A percentile compares a stretch with the other conserved stretches of the same genome.
Conservation (phyloP, 2,329 filamentous ascomycete genomes). For the Xylariaceae sp. region DNA sequence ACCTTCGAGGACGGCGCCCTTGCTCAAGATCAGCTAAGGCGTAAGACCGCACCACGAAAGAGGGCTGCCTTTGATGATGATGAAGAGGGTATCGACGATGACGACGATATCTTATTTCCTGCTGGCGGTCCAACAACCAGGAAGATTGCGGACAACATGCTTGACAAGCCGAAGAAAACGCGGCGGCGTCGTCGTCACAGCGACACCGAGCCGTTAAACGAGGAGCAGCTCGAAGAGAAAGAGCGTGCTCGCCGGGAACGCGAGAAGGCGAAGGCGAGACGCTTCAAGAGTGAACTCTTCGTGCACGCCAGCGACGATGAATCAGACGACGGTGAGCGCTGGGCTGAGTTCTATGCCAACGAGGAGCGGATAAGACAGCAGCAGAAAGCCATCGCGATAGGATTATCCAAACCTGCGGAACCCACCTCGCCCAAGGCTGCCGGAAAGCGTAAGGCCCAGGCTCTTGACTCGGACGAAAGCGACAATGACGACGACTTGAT, state of each 20-base stretch:
- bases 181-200: conserved; percentile 61
- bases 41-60: conserved; percentile 64
- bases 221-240: conserved; percentile 69
- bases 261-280: conserved; percentile 76
- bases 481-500: conserved; percentile 40
- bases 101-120: conserved; percentile 70
- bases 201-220: conserved; percentile 55
- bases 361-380: conserved; percentile 71
- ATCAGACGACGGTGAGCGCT: conserved; percentile 71
- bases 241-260: conserved; percentile 67
- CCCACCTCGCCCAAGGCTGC: conserved; percentile 21
- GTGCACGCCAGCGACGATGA: conserved; percentile 89
- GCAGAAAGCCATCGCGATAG: conserved; percentile 46
- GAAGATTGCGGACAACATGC: conserved; percentile 56
- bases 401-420: conserved; percentile 16
- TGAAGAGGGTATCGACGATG: conserved; percentile 61
- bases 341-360: conserved; percentile 72
- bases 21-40: conserved; percentile 79
- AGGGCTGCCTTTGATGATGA: conserved; percentile 74
- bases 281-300: conserved; percentile 84
- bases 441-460: conserved; percentile 39
- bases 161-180: conserved; percentile 65
- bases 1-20: conserved; percentile 76
- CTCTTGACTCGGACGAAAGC: conserved; percentile 37
- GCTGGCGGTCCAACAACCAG: conserved; percentile 67